These are phyloP conservation scores for Physcia stellaris DNA, from an alignment of 495 filamentous ascomycete genomes.

Conservation along the genomic window DNA sequence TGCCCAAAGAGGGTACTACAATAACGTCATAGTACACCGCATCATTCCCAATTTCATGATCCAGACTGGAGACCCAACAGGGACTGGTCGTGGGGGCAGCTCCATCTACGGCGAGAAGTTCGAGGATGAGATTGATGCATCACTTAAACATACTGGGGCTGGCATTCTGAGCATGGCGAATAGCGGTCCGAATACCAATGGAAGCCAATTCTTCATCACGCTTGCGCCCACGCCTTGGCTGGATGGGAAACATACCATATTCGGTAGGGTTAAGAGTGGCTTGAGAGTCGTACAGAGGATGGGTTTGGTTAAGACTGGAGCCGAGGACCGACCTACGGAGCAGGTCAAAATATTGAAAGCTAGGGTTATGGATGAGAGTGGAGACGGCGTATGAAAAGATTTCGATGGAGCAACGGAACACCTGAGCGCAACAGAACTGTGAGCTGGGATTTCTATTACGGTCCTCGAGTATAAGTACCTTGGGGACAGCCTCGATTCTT, in stretches of 20 bases:
- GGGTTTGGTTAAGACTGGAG: conserved; percentile 77
- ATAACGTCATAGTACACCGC: conserved; percentile 75
- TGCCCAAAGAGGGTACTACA: conserved; percentile 72
- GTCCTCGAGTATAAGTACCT: too few relatives aligned
- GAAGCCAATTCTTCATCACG: conserved; percentile 72
- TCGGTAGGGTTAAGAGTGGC: conserved; percentile 79
- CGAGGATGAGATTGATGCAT: conserved; percentile 71
- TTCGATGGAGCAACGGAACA: too few relatives aligned
- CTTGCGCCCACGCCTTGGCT: conserved; percentile 93
- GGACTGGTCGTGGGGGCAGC: conserved; percentile 79
- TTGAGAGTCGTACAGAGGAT: conserved; percentile 75
- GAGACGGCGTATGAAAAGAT: conserved; percentile 20
- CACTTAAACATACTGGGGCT: conserved; percentile 85
- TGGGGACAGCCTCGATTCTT: too few relatives aligned
- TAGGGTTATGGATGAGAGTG: conserved; percentile 45
- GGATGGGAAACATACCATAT: conserved; percentile 96
- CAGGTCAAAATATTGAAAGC: conserved; percentile 73
- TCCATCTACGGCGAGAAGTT: conserved; percentile 94
- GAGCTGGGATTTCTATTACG: too few relatives aligned
- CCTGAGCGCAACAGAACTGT: too few relatives aligned
- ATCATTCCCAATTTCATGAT: conserved; percentile 96
- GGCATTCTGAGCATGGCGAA: conserved; percentile 95
- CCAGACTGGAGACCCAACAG: conserved; percentile 91
- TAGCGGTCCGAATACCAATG: conserved; percentile 86
- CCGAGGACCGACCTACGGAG: conserved; percentile 65